A percentile compares a stretch with the other conserved stretches of the same genome.
Evolutionary conservation across 2,329 filamentous ascomycete species (phyloP).

Genomic region (Trichoderma gracile): DNA sequence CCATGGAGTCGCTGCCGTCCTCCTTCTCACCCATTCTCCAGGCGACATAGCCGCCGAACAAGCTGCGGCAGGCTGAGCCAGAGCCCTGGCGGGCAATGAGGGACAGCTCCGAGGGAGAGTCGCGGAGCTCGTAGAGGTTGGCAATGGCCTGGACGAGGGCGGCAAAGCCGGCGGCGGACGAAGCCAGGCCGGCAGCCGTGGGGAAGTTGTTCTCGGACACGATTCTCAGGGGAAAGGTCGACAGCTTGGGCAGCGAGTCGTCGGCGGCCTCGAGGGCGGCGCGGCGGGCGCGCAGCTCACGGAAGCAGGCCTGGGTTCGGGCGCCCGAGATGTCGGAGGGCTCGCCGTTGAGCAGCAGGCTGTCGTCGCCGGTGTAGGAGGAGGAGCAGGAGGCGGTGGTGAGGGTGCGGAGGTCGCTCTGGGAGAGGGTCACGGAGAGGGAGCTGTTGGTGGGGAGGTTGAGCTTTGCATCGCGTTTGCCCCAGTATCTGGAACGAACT

Average conservation of each 20-base stretch:
- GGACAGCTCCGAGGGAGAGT: conserved; percentile 79
- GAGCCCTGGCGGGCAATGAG: conserved; percentile 91
- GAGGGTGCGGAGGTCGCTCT: conserved; percentile 89
- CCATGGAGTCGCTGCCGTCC: conserved; percentile 84
- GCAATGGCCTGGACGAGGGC: conserved; percentile 82
- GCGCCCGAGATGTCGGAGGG: conserved; percentile 82
- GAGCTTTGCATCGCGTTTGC: conserved; percentile 88
- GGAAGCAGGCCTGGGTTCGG: conserved; percentile 91
- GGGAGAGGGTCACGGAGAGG: conserved; percentile 92
- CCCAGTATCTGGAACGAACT: conserved; percentile 67
- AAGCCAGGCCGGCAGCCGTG: conserved; percentile 86
- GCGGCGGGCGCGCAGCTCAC: conserved; percentile 77
- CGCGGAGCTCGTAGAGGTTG: conserved; percentile 82
- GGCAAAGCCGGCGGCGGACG: conserved; percentile 68
- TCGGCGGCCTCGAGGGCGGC: conserved; percentile 71
- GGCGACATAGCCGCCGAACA: conserved; percentile 95
- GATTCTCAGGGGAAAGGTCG: conserved; percentile 73
- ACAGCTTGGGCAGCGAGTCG: conserved; percentile 77
- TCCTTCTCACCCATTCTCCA: conserved; percentile 78
- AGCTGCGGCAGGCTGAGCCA: conserved; percentile 86
- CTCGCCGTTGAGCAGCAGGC: conserved; percentile 80
- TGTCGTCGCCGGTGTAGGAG: conserved; percentile 65
- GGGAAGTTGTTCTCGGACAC: conserved; percentile 99
- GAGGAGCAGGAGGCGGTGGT: conserved; percentile 91
- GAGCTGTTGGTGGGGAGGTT: conserved; percentile 99